phyloP scores from a whole-genome alignment of 2,329 filamentous ascomycete species.

The Aureobasidium mangrovei region DNA sequence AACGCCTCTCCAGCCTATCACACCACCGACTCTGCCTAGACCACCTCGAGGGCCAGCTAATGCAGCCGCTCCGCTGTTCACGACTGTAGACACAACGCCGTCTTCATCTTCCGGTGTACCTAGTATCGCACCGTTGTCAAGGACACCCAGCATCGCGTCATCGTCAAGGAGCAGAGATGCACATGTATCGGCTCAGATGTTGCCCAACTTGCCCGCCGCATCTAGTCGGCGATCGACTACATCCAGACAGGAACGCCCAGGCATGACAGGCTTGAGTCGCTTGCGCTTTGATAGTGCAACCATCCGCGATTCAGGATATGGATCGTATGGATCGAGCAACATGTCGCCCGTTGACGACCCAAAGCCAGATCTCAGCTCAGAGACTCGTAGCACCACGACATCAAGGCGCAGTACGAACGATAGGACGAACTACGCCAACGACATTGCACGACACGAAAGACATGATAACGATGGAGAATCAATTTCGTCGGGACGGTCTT shows the following conservation, averaged over 20 bases:
- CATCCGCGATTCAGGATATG: background rate
- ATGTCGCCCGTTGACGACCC: background rate
- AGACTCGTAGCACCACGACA: constrained; percentile 3
- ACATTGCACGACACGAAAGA: background rate
- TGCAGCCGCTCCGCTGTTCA: background rate
- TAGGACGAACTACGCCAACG: constrained; percentile 4
- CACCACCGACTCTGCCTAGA: background rate
- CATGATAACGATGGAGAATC: background rate
- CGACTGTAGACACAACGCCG: background rate
- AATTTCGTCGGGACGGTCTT: background rate
- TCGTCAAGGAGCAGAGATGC: constrained; percentile 1
- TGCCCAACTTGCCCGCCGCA: background rate
- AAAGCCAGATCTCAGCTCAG: background rate
- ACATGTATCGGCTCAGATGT: background rate
- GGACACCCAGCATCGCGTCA: background rate
- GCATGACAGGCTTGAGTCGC: background rate
- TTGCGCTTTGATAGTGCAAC: background rate
- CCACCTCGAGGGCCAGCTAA: background rate
- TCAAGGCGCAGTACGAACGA: background rate
- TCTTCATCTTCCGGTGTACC: background rate
- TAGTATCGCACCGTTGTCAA: background rate
- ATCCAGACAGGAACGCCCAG: background rate
- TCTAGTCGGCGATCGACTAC: background rate
- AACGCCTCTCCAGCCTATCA: background rate
- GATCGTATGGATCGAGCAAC: background rate